Evolutionary conservation across 345 rosid genomes (phyloP).

Genomic region (Syzygium grande): DNA sequence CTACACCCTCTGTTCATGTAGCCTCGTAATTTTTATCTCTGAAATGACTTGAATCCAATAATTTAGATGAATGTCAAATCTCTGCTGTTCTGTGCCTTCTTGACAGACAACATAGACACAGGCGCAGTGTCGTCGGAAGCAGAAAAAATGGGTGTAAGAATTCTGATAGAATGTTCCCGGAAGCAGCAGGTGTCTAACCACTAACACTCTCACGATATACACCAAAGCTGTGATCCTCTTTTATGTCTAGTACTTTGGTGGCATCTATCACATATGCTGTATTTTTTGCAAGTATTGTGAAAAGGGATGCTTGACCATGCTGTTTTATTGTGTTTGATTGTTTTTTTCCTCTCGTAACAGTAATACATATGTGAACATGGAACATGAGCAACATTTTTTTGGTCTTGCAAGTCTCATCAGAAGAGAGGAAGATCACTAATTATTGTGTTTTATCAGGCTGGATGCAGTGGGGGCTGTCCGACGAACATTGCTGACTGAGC

Average conservation of each 20-base stretch:
- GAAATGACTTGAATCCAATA: background rate
- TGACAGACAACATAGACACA: background rate
- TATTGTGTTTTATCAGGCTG: constrained; percentile 28
- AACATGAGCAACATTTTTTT: background rate
- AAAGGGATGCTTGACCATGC: background rate
- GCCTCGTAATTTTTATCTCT: background rate
- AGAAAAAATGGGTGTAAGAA: background rate
- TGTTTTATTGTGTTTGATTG: background rate
- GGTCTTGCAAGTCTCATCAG: background rate
- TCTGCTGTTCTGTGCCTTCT: background rate
- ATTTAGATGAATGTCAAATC: background rate
- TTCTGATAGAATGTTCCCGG: background rate
- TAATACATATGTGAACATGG: background rate
- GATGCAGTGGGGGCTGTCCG: constrained; percentile 69
- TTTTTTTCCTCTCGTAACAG: background rate
- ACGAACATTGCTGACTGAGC: constrained; percentile 32
- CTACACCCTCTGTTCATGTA: background rate
- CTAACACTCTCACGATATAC: background rate
- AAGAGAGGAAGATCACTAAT: background rate
- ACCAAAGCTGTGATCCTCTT: background rate
- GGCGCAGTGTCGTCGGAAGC: background rate
- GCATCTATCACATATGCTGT: background rate
- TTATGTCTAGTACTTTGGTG: background rate
- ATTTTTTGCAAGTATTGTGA: background rate
- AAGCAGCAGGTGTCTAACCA: background rate